Evolutionary conservation across 176 grass and related monocot species (phyloP).

Genomic region (Juncus inflexus): DNA sequence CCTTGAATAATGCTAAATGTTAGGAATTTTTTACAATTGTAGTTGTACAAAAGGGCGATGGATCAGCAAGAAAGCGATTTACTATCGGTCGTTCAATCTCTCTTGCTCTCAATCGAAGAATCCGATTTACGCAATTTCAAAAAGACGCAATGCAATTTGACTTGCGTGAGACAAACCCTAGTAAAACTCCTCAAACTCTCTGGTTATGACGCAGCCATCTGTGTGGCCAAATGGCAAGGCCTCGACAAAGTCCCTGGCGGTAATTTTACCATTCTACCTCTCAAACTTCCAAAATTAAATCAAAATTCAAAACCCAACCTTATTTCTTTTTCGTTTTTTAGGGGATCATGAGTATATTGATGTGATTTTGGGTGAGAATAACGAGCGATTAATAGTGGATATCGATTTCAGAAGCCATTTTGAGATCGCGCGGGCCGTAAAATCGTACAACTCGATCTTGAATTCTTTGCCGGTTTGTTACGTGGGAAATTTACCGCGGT

Average conservation of each 20-base stretch:
- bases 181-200: slow-evolving; percentile 67
- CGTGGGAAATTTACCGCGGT: slow-evolving; percentile 52
- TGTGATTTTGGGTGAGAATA: slow-evolving; percentile 30
- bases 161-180: slow-evolving; percentile 62
- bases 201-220: slow-evolving; percentile 69
- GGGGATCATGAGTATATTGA: slow-evolving; percentile 97
- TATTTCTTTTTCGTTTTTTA: slow-evolving; percentile 21
- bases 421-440: slow-evolving; percentile 86
- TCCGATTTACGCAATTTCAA: slow-evolving; percentile 43
- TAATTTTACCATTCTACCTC: slow-evolving; percentile 22
- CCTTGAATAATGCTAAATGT: slow-evolving; percentile 8
- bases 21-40: slow-evolving; percentile 25
- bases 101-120: slow-evolving; percentile 60
- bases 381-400: slow-evolving; percentile 71
- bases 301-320: neutral
- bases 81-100: slow-evolving; percentile 58
- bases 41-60: slow-evolving; percentile 63
- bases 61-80: slow-evolving; percentile 56
- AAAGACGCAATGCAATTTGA: slow-evolving; percentile 54
- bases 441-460: slow-evolving; percentile 58
- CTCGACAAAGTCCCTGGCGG: slow-evolving; percentile 86
- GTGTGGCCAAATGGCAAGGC: slow-evolving; percentile 71
- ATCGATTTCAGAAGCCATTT: slow-evolving; percentile 96
- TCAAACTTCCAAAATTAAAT: slow-evolving; percentile 5
- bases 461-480: slow-evolving; percentile 66